Base-by-base conservation (phyloP, 1,284 basidiomycete species). In the Apiotrichum sp. region DNA sequence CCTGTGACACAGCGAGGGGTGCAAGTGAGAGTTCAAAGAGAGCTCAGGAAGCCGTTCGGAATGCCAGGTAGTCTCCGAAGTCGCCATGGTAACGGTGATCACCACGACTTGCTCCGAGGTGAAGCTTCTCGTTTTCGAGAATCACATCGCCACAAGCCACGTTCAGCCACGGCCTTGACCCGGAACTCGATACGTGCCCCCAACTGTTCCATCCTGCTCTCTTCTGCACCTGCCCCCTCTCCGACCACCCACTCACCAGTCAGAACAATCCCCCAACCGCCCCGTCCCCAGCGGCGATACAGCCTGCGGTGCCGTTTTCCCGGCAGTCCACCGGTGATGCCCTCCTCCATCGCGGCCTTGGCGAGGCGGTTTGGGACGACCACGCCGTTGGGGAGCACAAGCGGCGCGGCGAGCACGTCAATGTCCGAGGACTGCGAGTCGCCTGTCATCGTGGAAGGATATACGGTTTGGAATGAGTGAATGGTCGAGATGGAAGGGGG, bases 261-360 rank as follows among this genome's bases (percentile, higher is more conserved):
- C 50, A 95, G 78, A 53, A 97, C 78, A 78, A 96, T 88, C 0
- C 91, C 93, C 90, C 90, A 97, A 22, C 81, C 81, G 4, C 86
- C 83, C 40, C 78, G 71, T 0, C 85, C 83, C 92, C 93, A 98
- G 62, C 79, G 77, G 1, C 81, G 75, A 71, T 98, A 97, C 31
- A 97, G 79, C 1, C 74, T 68, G 41, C 80, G 73, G 68, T 91
- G 87, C 39, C 79, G 73, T 14, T 76, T 64, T 57, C 86, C 88
- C 0, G 91, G 90, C 13, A 82, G 80, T 0, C 88, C 87, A n/a
- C 89, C 88, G 11, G 78, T 77, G 35, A 87, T 77, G 1, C 90
- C 86, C 71, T 95, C 92, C 65, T 92, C 92, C 82, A 92, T 81
- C 0, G 92, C 86, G 22, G 84, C 85, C 75, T 82, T 82, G 54